Evolutionary conservation across 768 basidiomycete species (phyloP).

Genomic region (Phylloporus sp.): DNA sequence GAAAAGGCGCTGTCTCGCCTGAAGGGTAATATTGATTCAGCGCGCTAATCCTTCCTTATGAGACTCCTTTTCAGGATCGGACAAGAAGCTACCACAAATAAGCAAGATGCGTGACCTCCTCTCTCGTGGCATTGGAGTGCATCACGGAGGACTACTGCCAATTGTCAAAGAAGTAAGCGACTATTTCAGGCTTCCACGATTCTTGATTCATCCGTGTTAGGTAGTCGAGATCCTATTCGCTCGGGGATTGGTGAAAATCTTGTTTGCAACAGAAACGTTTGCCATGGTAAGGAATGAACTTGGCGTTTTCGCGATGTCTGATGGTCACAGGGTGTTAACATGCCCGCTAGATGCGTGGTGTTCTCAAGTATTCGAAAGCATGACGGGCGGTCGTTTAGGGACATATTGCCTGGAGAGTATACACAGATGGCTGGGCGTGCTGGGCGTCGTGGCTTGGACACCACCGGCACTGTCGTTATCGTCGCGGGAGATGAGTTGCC

Average conservation of each 20-base stretch:
- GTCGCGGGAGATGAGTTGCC: constrained; percentile 80
- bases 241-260: constrained; percentile 89
- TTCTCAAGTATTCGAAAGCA: constrained; percentile 95
- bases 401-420: constrained; percentile 88
- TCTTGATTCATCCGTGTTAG: constrained; percentile 36
- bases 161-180: constrained; percentile 87
- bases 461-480: constrained; percentile 94
- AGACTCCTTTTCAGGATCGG: constrained; percentile 56
- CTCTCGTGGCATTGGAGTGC: constrained; percentile 91
- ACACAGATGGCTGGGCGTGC: constrained; percentile 99
- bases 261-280: constrained; percentile 99
- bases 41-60: not conserved
- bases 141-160: constrained; percentile 94
- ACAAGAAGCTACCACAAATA: constrained; percentile 92
- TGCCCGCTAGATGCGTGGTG: constrained; percentile 97
- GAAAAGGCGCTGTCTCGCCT: constrained; percentile 88
- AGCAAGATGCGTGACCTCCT: constrained; percentile 84
- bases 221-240: constrained; percentile 96
- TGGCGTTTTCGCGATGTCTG: constrained; percentile 7
- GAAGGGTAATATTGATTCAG: constrained; percentile 58
- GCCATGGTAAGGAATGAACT: constrained; percentile 69
- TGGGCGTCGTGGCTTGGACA: constrained; percentile 90
- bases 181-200: not conserved
- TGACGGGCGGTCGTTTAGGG: constrained; percentile 89
- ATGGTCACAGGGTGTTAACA: constrained; percentile 84